Evolutionary conservation across 2,329 filamentous ascomycete genomes (phyloP).

Genomic region (Talaromyces sp.): DNA sequence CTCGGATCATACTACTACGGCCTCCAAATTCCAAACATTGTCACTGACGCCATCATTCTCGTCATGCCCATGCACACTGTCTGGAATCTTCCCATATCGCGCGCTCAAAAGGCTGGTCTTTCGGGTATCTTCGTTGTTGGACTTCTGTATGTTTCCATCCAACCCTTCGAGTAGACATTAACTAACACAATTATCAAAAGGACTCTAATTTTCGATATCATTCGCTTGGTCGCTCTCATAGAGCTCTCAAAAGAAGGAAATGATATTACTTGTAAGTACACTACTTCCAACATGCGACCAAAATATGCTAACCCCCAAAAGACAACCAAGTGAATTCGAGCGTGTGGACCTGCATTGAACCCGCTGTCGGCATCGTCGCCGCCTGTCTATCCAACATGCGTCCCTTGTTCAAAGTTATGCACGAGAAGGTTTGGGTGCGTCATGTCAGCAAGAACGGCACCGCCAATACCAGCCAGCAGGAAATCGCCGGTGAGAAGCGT

Average conservation of each 20-base stretch:
- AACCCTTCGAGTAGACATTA: not conserved
- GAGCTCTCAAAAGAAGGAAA: slow-evolving; percentile 22
- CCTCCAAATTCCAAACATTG: slow-evolving; percentile 33
- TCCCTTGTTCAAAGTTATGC: slow-evolving; percentile 27
- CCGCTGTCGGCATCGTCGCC: slow-evolving; percentile 32
- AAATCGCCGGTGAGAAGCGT: slow-evolving; percentile 5
- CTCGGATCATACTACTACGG: slow-evolving; percentile 32
- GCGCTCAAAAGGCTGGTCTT: slow-evolving; percentile 24
- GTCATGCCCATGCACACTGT: slow-evolving; percentile 30
- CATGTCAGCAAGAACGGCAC: slow-evolving; percentile 6
- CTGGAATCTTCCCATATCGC: slow-evolving; percentile 29
- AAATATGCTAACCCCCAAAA: slow-evolving; percentile 18
- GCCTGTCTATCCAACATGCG: slow-evolving; percentile 34
- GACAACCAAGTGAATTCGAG: slow-evolving; percentile 30
- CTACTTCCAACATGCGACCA: not conserved
- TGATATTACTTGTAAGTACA: slow-evolving; percentile 29
- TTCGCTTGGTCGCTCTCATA: slow-evolving; percentile 29
- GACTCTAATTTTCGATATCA: slow-evolving; percentile 30
- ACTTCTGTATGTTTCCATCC: slow-evolving; percentile 22
- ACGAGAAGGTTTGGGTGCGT: slow-evolving; percentile 18
- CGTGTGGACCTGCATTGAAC: slow-evolving; percentile 37
- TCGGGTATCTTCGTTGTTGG: slow-evolving; percentile 32
- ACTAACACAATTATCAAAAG: slow-evolving; percentile 6
- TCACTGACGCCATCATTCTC: slow-evolving; percentile 33
- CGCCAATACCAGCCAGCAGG: slow-evolving; percentile 11